Base-by-base conservation (phyloP, 2,329 filamentous ascomycete species). In the Fusarium sulawesiense region DNA sequence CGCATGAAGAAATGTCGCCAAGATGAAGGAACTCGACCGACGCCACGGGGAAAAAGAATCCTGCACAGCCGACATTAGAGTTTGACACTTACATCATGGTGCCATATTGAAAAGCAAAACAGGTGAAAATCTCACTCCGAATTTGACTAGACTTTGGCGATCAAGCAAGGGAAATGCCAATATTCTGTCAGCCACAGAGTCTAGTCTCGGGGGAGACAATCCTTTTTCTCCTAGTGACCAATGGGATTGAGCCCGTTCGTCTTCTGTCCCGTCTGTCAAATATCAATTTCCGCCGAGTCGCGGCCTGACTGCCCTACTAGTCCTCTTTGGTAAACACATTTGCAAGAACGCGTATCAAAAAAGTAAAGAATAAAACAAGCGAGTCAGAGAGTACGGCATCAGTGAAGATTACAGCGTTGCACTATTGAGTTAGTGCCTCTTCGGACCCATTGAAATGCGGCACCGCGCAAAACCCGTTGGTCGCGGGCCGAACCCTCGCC, bases 311-410 rank as follows among this genome's bases (percentile, higher is more conserved):
- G 3, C 13, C 30, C 0, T 32, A 32, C 30, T 4, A 16, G 14
- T 14, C 30, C 30, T 8, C 30, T 32, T 32, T 32, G 7, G 30
- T 32, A 32, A 4, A 8, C 1, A 18, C 2, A 37, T 7, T 1
- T n/a, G 18, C 18, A n/a, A n/a, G 10, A 0, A n/a, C 3, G 34
- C 3, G 9, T 18, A n/a, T n/a, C 34, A n/a, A 1, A 37, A 12
- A 37, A 37, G 34, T 6, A 37, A 37, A n/a, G 4, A n/a, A 12
- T n/a, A n/a, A 6, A 18, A n/a, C 34, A 37, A n/a, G 18, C 34
- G 10, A 37, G 18, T 37, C 34, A 37, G 34, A 37, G 3, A 11
- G 18, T 32, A 14, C 30, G 30, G 30, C 1, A 8, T 10, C 18
- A n/a, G 1, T n/a, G 6, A n/a, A n/a, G 10, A 37, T 37, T 37